phyloP scores from a whole-genome alignment of 352 stramenopile genomes.

The Globisporangium yorkense region DNA sequence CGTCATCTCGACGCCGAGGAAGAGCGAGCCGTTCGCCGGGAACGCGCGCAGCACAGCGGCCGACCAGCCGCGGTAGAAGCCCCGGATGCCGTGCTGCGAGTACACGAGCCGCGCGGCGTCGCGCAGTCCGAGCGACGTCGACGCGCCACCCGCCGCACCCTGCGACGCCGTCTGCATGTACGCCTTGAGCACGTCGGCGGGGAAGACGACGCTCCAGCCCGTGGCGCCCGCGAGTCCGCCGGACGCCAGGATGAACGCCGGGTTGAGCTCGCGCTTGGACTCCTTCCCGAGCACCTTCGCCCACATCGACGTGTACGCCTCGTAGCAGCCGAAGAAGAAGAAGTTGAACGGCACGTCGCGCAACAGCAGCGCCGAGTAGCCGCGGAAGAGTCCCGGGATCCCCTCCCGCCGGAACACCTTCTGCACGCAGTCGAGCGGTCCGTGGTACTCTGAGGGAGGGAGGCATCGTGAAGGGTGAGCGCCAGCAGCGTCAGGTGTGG shows the following conservation, averaged over 20 bases:
- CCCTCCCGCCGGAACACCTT: constrained; percentile 64
- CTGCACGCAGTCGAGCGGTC: constrained; percentile 56
- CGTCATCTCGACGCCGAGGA: constrained; percentile 87
- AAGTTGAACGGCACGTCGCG: constrained; percentile 90
- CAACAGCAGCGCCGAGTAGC: constrained; percentile 78
- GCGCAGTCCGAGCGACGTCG: constrained; percentile 27
- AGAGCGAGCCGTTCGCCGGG: constrained; percentile 84
- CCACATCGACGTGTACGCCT: constrained; percentile 59
- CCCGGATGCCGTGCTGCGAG: constrained; percentile 55
- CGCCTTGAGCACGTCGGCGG: constrained; percentile 81
- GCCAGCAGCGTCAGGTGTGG: background rate
- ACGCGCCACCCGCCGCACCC: constrained; percentile 2
- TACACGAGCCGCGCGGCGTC: constrained; percentile 51
- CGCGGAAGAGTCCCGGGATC: constrained; percentile 59
- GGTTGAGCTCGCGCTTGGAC: constrained; percentile 73
- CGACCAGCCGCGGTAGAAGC: constrained; percentile 86
- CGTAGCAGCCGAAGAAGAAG: constrained; percentile 86
- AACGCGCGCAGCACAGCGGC: constrained; percentile 82
- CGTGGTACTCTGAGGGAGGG: constrained; percentile 38
- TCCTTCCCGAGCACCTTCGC: constrained; percentile 37
- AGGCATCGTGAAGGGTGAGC: background rate
- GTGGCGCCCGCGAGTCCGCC: constrained; percentile 74
- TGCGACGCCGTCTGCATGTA: constrained; percentile 64
- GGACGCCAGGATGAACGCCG: constrained; percentile 60
- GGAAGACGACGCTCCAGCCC: constrained; percentile 84